Evolutionary conservation across 2,329 filamentous ascomycete species (phyloP), one percentile per base, ranked within the genome.

Genomic region (Metarhizium album): DNA sequence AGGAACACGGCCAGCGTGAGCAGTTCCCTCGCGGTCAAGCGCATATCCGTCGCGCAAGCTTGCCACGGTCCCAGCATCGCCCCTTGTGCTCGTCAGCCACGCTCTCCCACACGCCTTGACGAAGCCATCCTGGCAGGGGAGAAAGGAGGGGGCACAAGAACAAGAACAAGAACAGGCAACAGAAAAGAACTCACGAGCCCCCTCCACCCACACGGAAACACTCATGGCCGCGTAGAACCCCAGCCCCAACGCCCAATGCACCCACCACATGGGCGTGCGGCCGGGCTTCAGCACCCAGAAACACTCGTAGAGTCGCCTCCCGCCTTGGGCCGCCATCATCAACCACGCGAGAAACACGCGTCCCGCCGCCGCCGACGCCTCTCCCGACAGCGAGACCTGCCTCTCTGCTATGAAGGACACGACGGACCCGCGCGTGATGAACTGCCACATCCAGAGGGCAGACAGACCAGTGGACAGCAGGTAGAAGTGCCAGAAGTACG

Each of bases 401-500:
- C 67, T 64, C 65, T 63, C 53, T 57, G 67, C 64, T 67, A 82
- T 61, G 16, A 64, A 61, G 27, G 66, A 64, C 63, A 89, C 76
- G 18, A 78, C 58, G 1, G 61, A 54, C 1, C 86, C 86, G 53
- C 71, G 65, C 24, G 61, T 68, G 23, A 78, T 56, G 49, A 86
- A 77, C 65, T 90, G 84, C 57, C 69, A 66, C 0, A 75, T 78
- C 89, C 90, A 96, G 64, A 90, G 86, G 4, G 80, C 60, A 0
- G 87, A 90, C 53, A 80, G 82, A 2, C 71, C 62, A 4, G 90
- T 69, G 3, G 87, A 91, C 35, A 82, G 65, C 49, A 86, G 62
- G 65, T 98, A 97, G 70, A 95, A 97, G 59, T 93, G 86, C 42
- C 76, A 78, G 67, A 97, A 97, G 83, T 87, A 97, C 54, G 78